Evolutionary conservation across 2,329 filamentous ascomycete species (phyloP), one percentile per base, ranked within the genome.

Genomic region (Chalaropsis ovoidea): DNA sequence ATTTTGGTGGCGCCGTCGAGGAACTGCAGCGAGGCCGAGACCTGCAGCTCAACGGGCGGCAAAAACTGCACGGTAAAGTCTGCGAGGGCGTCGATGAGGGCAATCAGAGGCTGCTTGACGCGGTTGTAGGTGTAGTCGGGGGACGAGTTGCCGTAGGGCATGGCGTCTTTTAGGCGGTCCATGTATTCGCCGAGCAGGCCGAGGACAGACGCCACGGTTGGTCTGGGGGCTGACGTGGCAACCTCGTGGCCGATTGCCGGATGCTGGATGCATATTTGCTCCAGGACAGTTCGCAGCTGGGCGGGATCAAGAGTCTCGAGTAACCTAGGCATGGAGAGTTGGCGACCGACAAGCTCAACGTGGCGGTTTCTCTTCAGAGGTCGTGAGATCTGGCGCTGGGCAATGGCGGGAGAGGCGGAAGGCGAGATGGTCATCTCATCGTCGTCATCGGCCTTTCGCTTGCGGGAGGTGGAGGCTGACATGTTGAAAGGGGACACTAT

Each of bases 1-100:
- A 97, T 84, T 69, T 93, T 86, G 41, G 94, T 99, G 67, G 89
- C 93, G 58, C 87, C 88, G 70, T 99, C 90, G 27, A 99, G 82
- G 72, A 92, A 99, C 71, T 86, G 86, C 61, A 99, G 81, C 1
- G 92, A 96, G 15, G 87, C 82, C 39, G 86, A 86, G n/a, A 89
- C 80, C 73, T 96, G 92, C 1, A 83, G 80, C 77, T 99, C 94
- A 72, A 89, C 88, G 0, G 94, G 94, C 13, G 94, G 94, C 2
- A 99, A 84, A 72, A 95, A 99, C 74, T 97, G 91, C 3, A 91
- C 90, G 0, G 92, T 97, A 73, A 95, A 99, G 73, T 99, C 94
- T 74, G 88, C 87, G 56, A 99, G 81, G 54, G 94, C 91, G 67
- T 96, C 90, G 67, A 96, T 84, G 27, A 99, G 82, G 67, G 90